Evolutionary conservation across 345 rosid species (phyloP).

Genomic region (Chamaenerion angustifolium): DNA sequence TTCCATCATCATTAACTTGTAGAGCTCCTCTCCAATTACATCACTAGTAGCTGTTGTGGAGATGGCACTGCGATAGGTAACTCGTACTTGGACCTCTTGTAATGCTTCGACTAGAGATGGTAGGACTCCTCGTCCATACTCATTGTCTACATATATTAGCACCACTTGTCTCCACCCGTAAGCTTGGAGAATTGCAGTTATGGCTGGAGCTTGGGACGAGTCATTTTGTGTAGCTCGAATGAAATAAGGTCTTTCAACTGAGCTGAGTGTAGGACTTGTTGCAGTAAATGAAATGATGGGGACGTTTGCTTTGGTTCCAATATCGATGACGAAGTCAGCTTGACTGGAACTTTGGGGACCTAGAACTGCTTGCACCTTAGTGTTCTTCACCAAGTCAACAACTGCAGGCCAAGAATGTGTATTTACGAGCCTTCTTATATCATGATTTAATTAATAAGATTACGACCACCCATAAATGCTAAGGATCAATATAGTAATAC

Average conservation of each 20-base stretch:
- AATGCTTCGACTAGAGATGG: constrained; percentile 17
- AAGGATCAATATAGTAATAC: too few species aligned
- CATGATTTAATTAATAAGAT: too few species aligned
- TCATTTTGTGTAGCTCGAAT: constrained; percentile 15
- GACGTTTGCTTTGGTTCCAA: constrained; percentile 18
- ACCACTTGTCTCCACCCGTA: constrained; percentile 23
- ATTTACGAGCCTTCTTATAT: too few species aligned
- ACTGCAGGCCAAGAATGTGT: constrained; percentile 8
- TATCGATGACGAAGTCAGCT: constrained; percentile 11
- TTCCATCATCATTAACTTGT: constrained; percentile 15
- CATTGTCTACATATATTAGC: constrained; percentile 17
- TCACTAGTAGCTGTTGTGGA: constrained; percentile 2
- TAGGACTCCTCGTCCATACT: constrained; percentile 17
- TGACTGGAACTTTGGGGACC: constrained; percentile 21
- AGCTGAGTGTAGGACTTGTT: constrained; percentile 13
- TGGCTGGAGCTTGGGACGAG: constrained; percentile 15
- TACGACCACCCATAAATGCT: too few species aligned
- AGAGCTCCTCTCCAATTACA: constrained; percentile 11
- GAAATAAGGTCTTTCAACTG: constrained; percentile 9
- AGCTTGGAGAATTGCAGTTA: constrained; percentile 12
- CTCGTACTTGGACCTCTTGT: constrained; percentile 7
- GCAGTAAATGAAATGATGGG: constrained; percentile 23
- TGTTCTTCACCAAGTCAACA: constrained; percentile 19
- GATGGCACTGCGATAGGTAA: constrained; percentile 9
- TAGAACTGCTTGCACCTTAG: constrained; percentile 21